Base-by-base conservation (phyloP, 2,329 filamentous ascomycete species). In the Verticillium nonalfalfae region DNA sequence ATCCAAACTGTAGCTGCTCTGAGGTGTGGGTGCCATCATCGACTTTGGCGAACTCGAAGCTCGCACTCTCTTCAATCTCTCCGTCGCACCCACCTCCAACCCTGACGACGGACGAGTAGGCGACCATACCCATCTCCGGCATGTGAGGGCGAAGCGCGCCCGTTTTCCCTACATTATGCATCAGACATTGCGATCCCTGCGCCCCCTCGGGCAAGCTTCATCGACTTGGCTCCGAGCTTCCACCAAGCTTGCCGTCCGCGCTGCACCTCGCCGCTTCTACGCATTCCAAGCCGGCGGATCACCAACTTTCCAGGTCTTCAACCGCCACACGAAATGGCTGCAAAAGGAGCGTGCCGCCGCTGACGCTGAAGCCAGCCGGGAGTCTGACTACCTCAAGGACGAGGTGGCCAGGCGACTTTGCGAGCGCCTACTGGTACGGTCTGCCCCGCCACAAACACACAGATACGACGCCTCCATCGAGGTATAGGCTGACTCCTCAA, bases 331-430 rank as follows among this genome's bases (percentile, higher is more conserved):
- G 26, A 99, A 99, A 81, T 93, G 90, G 81, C 78, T 95, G 57
- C 95, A 99, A 73, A 96, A 92, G 74, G 93, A 98, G 74, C 86
- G 94, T 64, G 90, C 93, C 1, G 93, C 91, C 0, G 73, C 80
- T 56, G 81, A 94, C 71, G 78, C 84, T 10, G 85, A 91, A 66
- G 76, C 83, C 65, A 93, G 93, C 72, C 85, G 94, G 15, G 85
- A 90, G 69, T 89, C 92, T 31, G 95, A 98, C 77, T 98, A 98
- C 72, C 79, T 99, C 61, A 93, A 93, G 73, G 93, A 98, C 72
- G 94, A 98, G 74, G 90, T 97, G 4, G 95, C 95, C 58, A 81
- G 82, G 56, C 85, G 95, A 58, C 79, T 99, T 33, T 91, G 90
- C 69, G 94, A 98, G 69, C 85, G 95, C 56, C 80, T 99, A 58